Evolutionary conservation across 2,329 filamentous ascomycete species (phyloP), one percentile per base, ranked within the genome.

Genomic region (Juglanconis oblonga): DNA sequence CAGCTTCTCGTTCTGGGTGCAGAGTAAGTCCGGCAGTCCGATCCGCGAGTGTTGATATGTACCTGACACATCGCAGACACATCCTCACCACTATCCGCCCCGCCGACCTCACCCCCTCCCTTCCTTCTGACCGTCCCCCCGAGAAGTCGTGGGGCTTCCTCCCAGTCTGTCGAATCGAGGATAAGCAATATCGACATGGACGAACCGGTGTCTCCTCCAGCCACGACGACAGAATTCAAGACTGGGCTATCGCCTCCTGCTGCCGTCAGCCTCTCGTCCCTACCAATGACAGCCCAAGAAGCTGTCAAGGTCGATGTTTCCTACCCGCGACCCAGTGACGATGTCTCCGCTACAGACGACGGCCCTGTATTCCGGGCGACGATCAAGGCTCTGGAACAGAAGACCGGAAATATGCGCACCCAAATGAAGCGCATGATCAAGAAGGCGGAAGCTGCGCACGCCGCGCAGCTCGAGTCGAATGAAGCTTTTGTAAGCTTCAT

Each of bases 391-490:
- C 78, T 98, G 33, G 95, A 99, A 74, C 93, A 97, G 71, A 98
- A 97, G 79, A 99, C 94, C 0, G 91, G 92, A 48, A 96, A 90
- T 67, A 95, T 99, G 90, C 88, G 93, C 61, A 81, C 85, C 29
- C 91, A 94, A 67, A 97, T 98, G 87, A 99, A 99, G 75, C 96
- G 95, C 70, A 90, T 99, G 7, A 79, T 99, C 66, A 96, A 95
- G 72, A 91, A 89, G 70, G 95, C 95, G n/a, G 95, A 98, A 70
- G 88, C 91, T 6, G 93, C 92, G 14, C 85, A 96, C 67, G 78
- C 85, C 56, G 87, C 92, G 3, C 94, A 97, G 72, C 80, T 81
- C 3, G 86, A 89, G 64, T 94, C 91, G 73, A 99, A 98, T 71
- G 91, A 96, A 56, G 88, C 93, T 5, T 88, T 96, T 66, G 77